Conservation (phyloP, 1,284 basidiomycete species). For the Chalciporus sp. region DNA sequence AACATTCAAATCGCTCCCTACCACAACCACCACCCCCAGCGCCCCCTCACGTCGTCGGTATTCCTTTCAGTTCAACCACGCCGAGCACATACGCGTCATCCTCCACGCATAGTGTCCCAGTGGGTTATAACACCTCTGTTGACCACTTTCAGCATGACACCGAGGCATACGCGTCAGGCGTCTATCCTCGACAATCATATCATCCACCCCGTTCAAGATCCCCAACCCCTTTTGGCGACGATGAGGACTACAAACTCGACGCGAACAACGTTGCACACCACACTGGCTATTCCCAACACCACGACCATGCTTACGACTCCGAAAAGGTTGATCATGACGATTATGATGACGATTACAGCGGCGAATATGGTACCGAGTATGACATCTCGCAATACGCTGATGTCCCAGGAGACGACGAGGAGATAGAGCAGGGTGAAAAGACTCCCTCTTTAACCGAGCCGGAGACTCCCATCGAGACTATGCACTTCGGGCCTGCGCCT, state of each 20-base stretch:
- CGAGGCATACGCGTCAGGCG: constrained; percentile 68
- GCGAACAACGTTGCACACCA: constrained; percentile 57
- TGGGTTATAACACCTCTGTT: constrained; percentile 21
- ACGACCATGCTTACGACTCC: constrained; percentile 29
- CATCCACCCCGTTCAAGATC: constrained; percentile 63
- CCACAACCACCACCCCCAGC: constrained; percentile 23
- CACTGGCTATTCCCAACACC: constrained; percentile 41
- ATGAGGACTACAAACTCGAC: constrained; percentile 65
- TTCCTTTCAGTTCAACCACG: constrained; percentile 23
- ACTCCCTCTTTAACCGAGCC: constrained; percentile 46
- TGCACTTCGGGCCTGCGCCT: constrained; percentile 88
- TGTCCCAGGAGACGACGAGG: constrained; percentile 26
- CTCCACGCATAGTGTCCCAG: constrained; percentile 23
- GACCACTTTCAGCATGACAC: constrained; percentile 59
- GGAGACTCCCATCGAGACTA: constrained; percentile 57
- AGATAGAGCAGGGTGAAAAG: constrained; percentile 29
- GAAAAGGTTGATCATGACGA: constrained; percentile 32
- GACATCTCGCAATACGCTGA: constrained; percentile 39
- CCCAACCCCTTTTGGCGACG: constrained; percentile 69
- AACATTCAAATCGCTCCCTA: constrained; percentile 24
- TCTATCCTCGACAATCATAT: constrained; percentile 50
- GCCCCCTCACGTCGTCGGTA: constrained; percentile 24
- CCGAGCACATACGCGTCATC: constrained; percentile 10
- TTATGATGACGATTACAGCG: constrained; percentile 24
- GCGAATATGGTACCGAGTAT: constrained; percentile 23